These are phyloP conservation scores for Boletus semigastroideus DNA, from an alignment of 1,284 basidiomycete genomes.

Conservation along the genomic window DNA sequence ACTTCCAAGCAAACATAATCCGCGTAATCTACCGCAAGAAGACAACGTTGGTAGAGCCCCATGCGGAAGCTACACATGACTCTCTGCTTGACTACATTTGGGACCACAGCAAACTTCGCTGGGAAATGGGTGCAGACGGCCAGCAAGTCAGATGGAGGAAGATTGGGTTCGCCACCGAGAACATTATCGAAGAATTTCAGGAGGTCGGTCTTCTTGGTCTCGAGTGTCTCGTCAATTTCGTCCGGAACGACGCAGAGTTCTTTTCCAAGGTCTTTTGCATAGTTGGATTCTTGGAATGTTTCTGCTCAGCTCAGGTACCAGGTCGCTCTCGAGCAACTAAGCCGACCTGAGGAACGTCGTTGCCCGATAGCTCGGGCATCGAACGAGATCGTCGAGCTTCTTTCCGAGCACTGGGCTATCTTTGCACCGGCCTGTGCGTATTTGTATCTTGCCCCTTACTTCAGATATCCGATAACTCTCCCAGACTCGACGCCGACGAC, in stretches of 20 bases:
- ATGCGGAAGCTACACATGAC: slow-evolving; percentile 59
- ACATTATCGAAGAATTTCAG: slow-evolving; percentile 78
- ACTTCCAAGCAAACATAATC: slow-evolving; percentile 89
- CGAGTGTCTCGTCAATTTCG: slow-evolving; percentile 81
- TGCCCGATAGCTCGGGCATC: slow-evolving; percentile 89
- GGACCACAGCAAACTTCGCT: slow-evolving; percentile 57
- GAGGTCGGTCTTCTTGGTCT: slow-evolving; percentile 85
- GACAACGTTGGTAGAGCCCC: slow-evolving; percentile 72
- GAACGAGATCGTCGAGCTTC: slow-evolving; percentile 82
- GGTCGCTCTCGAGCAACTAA: slow-evolving; percentile 85
- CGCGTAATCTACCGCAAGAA: slow-evolving; percentile 82
- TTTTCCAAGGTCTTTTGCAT: slow-evolving; percentile 69
- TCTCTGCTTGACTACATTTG: slow-evolving; percentile 72
- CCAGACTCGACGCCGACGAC: slow-evolving; percentile 78
- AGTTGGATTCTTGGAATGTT: background rate
- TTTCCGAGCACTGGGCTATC: slow-evolving; percentile 86
- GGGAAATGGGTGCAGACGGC: slow-evolving; percentile 50
- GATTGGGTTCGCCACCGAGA: slow-evolving; percentile 79
- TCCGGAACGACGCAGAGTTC: slow-evolving; percentile 69
- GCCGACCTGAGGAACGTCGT: slow-evolving; percentile 71
- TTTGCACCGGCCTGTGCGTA: slow-evolving; percentile 74
- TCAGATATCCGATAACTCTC: slow-evolving; percentile 21
- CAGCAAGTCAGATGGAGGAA: slow-evolving; percentile 70
- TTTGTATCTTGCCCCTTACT: background rate
- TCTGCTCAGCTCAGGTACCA: slow-evolving; percentile 28